phyloP scores from a whole-genome alignment of 225 moss, liverwort and hornwort species.

The Physcomitrium patens region DNA sequence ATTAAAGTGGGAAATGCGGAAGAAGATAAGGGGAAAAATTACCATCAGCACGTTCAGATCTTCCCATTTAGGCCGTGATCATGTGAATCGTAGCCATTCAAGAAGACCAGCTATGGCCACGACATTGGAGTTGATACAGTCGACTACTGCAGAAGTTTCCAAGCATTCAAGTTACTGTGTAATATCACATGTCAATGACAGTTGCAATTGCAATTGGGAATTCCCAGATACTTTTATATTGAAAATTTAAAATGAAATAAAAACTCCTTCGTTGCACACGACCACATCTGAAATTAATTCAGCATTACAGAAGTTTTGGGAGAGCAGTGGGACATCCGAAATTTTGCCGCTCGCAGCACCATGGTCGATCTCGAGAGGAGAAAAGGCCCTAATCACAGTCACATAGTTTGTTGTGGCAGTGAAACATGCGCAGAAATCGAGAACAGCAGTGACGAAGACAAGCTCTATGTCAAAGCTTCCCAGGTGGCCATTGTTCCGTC shows the following conservation, averaged over 20 bases:
- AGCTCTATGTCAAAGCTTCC: slow-evolving; percentile 42
- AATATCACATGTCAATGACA: neutral
- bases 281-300: neutral
- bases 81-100: neutral
- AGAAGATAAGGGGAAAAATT: neutral
- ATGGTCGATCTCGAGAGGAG: slow-evolving; percentile 56
- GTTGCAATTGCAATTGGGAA: too few relatives aligned
- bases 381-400: slow-evolving; percentile 42
- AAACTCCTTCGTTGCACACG: neutral
- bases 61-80: neutral
- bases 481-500: slow-evolving; percentile 45
- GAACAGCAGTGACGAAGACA: slow-evolving; percentile 15
- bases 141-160: neutral
- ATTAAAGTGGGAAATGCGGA: neutral
- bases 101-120: neutral
- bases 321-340: neutral
- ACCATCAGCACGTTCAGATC: neutral
- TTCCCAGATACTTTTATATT: too few relatives aligned
- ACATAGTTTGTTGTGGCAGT: slow-evolving; percentile 48
- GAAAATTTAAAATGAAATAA: too few relatives aligned
- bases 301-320: neutral
- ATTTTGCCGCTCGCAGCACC: neutral
- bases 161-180: neutral
- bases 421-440: slow-evolving; percentile 46
- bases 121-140: neutral